Percentiles rank a stretch among this genome's conserved stretches.
phyloP scores from a whole-genome alignment of 2,329 filamentous ascomycete genomes.

The Sporothrix inflata region DNA sequence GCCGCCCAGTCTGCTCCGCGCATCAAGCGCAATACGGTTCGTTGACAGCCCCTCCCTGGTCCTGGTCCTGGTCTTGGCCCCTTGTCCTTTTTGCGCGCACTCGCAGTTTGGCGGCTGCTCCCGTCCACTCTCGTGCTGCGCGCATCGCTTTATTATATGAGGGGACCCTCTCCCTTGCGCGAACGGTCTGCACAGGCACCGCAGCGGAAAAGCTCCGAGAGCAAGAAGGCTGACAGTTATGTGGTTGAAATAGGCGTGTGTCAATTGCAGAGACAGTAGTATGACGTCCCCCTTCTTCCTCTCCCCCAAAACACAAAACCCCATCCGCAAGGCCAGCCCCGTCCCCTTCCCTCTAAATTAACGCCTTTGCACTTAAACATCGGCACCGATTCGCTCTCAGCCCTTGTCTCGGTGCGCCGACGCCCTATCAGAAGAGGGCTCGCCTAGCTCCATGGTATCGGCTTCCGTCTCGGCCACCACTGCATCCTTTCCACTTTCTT shows the following conservation, averaged over 20 bases:
- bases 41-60: background rate
- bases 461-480: constrained; percentile 7
- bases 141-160: background rate
- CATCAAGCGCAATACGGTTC: constrained; percentile 37
- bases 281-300: constrained; percentile 23
- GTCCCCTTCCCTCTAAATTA: background rate
- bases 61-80: background rate
- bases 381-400: constrained; percentile 33
- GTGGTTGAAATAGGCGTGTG: constrained; percentile 32
- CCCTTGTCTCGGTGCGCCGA: constrained; percentile 12
- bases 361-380: constrained; percentile 24
- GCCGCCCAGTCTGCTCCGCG: constrained; percentile 30
- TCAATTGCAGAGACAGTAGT: constrained; percentile 38
- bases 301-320: background rate
- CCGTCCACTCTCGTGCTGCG: background rate
- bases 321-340: background rate
- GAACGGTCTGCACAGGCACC: background rate
- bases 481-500: background rate
- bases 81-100: background rate
- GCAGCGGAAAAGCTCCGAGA: background rate
- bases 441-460: constrained; percentile 13
- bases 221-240: constrained; percentile 20
- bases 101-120: constrained; percentile 3
- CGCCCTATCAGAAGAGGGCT: constrained; percentile 12
- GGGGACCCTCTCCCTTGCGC: background rate